Conservation (phyloP, 108 stramenopile species). For the Licmophora abbreviata region DNA sequence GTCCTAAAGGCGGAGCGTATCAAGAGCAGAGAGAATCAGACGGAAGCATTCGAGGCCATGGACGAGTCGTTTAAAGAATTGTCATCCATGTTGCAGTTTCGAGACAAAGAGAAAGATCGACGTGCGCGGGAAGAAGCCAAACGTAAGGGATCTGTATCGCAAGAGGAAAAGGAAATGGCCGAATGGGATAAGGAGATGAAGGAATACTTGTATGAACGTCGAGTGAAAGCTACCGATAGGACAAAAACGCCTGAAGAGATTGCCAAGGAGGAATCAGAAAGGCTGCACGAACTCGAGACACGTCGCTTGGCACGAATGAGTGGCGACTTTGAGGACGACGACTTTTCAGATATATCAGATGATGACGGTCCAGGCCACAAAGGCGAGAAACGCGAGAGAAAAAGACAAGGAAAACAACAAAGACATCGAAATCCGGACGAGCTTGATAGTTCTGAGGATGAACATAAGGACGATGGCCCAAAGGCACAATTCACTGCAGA, state of each 20-base stretch:
- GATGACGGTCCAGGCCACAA: slow-evolving; percentile 21
- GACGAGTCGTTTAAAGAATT: slow-evolving; percentile 85
- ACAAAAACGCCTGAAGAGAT: slow-evolving; percentile 94
- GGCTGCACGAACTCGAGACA: slow-evolving; percentile 84
- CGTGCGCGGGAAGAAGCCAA: slow-evolving; percentile 23
- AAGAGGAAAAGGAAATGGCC: slow-evolving; percentile 78
- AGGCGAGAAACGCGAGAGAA: slow-evolving; percentile 10
- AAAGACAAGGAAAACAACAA: slow-evolving; percentile 23
- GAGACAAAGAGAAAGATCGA: slow-evolving; percentile 61
- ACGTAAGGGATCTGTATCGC: slow-evolving; percentile 26
- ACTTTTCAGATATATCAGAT: slow-evolving; percentile 75
- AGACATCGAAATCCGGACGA: slow-evolving; percentile 45
- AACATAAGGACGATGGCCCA: slow-evolving; percentile 30
- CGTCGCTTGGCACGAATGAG: slow-evolving; percentile 85
- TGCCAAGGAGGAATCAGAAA: slow-evolving; percentile 86
- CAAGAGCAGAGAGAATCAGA: slow-evolving; percentile 80
- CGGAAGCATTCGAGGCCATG: slow-evolving; percentile 73
- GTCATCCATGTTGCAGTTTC: slow-evolving; percentile 55
- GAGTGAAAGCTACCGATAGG: slow-evolving; percentile 84
- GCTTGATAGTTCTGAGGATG: slow-evolving; percentile 57
- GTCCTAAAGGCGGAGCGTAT: slow-evolving; percentile 78
- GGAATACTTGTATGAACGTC: slow-evolving; percentile 64
- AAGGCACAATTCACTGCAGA: slow-evolving; percentile 73
- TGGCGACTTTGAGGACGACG: slow-evolving; percentile 82
- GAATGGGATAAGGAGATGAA: slow-evolving; percentile 78